phyloP scores from a whole-genome alignment of 2,329 filamentous ascomycete species.

The Arthrobotrys musiformis region DNA sequence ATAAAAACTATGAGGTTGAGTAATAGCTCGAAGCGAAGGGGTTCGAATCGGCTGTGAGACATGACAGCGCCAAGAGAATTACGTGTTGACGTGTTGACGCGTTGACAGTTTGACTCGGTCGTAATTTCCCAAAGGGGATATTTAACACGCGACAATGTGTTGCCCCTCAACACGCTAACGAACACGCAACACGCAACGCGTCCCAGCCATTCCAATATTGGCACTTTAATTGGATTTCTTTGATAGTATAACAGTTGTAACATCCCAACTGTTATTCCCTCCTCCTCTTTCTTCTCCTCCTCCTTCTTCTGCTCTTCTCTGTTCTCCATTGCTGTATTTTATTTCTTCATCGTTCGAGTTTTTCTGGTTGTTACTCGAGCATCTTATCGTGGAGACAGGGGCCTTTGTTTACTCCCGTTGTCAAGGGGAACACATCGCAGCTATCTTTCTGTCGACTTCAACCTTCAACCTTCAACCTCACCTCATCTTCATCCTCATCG shows the following conservation, averaged over 20 bases:
- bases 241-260: constrained; percentile 22
- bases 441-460: not conserved
- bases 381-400: not conserved
- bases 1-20: not conserved
- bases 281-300: constrained; percentile 7
- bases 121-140: not conserved
- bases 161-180: constrained; percentile 46
- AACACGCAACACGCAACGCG: not conserved
- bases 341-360: constrained; percentile 5
- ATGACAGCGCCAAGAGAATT: not conserved
- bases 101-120: not conserved
- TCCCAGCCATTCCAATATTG: constrained; percentile 55
- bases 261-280: not conserved
- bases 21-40: not conserved
- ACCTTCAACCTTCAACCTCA: not conserved
- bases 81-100: not conserved
- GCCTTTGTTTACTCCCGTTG: not conserved
- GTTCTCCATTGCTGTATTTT: not conserved
- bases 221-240: constrained; percentile 9
- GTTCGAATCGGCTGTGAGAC: too few species aligned
- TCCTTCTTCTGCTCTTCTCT: constrained; percentile 7
- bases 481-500: not conserved
- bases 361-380: not conserved
- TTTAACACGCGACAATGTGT: constrained; percentile 20
- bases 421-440: not conserved